Evolutionary conservation across 352 stramenopile genomes (phyloP).

Genomic region (Phytophthora aleatoria): DNA sequence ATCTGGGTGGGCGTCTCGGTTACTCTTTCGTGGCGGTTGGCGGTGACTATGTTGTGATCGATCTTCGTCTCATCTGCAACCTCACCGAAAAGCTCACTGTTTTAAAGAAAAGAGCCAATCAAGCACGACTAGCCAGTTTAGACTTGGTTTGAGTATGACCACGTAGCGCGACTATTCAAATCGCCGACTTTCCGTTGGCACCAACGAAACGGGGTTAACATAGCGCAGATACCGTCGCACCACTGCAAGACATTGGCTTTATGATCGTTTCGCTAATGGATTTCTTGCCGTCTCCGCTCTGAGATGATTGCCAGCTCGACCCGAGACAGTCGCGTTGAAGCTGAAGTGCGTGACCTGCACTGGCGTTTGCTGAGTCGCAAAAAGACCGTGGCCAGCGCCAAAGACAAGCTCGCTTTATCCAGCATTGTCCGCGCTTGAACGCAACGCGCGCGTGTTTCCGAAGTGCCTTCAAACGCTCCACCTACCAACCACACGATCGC

Average conservation of each 20-base stretch:
- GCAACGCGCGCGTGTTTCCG: background rate
- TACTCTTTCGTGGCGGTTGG: constrained; percentile 3
- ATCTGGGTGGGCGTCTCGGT: background rate
- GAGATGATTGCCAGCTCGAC: constrained; percentile 9
- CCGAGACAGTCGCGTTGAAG: constrained; percentile 22
- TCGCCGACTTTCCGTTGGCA: too few relatives aligned
- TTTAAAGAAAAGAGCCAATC: too few relatives aligned
- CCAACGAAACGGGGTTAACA: constrained; percentile 2
- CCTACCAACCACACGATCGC: background rate
- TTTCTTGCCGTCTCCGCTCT: background rate
- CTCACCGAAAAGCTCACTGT: constrained; percentile 17
- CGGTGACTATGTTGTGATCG: background rate
- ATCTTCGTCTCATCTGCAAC: constrained; percentile 6
- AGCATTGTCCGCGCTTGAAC: constrained; percentile 13
- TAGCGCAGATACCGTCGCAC: constrained; percentile 4
- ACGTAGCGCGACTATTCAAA: background rate
- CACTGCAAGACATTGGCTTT: too few relatives aligned
- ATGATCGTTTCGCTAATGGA: too few relatives aligned
- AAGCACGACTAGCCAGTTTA: constrained; percentile 3
- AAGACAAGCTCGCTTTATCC: constrained; percentile 29
- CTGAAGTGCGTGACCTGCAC: constrained; percentile 17
- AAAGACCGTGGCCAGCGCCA: constrained; percentile 18
- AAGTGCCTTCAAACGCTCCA: background rate
- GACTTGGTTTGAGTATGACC: constrained; percentile 9
- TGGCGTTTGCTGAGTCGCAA: constrained; percentile 8